These are phyloP conservation scores for Mucor irregularis DNA, from an alignment of 371 early-diverging fungal species.

Conservation along the genomic window DNA sequence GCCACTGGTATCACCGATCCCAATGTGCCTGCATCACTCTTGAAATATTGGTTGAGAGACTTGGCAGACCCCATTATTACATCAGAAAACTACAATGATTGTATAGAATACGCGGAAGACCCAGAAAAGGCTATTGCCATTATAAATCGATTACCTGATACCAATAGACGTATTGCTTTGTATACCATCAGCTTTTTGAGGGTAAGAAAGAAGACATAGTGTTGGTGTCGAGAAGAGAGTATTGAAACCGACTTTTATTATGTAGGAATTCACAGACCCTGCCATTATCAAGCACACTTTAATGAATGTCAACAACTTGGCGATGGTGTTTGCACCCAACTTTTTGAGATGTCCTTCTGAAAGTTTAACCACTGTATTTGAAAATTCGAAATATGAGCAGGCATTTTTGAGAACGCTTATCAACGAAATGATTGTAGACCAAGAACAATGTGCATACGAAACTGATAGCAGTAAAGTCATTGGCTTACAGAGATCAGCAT, in stretches of 20 bases:
- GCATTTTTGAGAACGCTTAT: constrained; percentile 45
- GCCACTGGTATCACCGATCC: constrained; percentile 76
- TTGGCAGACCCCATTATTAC: constrained; percentile 91
- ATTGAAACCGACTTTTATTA: neutral
- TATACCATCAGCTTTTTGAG: constrained; percentile 84
- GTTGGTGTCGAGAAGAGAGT: no score
- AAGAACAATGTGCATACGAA: constrained; percentile 26
- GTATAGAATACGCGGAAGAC: constrained; percentile 63
- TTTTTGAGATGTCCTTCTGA: constrained; percentile 88
- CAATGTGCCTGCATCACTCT: constrained; percentile 88
- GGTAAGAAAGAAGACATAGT: constrained; percentile 30
- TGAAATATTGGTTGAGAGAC: constrained; percentile 94
- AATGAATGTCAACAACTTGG: constrained; percentile 89
- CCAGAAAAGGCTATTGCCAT: constrained; percentile 60
- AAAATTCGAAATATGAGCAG: constrained; percentile 76
- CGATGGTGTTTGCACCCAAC: constrained; percentile 97
- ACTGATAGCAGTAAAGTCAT: constrained; percentile 3
- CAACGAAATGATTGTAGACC: constrained; percentile 24
- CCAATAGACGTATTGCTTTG: constrained; percentile 74
- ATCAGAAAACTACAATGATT: constrained; percentile 72
- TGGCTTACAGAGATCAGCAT: no score
- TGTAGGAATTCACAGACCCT: constrained; percentile 74
- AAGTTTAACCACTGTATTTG: constrained; percentile 76
- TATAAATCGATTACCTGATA: constrained; percentile 67
- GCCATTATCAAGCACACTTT: constrained; percentile 70